Base-by-base conservation (phyloP, 257 asterid genomes). In the Solanum chmielewskii region DNA sequence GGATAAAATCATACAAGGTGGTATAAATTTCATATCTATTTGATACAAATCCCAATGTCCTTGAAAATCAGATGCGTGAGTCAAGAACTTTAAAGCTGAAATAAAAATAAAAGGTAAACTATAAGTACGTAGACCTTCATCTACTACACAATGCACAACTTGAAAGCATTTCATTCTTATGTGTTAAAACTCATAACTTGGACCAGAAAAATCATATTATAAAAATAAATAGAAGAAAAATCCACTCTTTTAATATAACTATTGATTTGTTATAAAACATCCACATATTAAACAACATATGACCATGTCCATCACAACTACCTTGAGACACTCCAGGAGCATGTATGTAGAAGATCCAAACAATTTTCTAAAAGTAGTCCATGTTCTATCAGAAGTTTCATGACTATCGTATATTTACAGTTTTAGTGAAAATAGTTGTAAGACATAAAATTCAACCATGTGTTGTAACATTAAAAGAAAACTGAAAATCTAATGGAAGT, bases 41-140 rank as follows among this genome's bases (percentile, higher is more conserved):
- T 98, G 99, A 90, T 96, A 96, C 0, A 98, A 98, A 59, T 96
- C 99, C 99, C 99, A 96, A 85, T 94, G 93, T 52, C 98, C 99
- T 94, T 94, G 96, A 69, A 95, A 91, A 39, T 96, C 93, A 76
- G 96, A 92, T 45, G 93, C 78, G 71, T 97, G 98, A 44, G 98
- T 93, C 91, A 96, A 89, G 83, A 96, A 96, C 60, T 96, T 95
- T 91, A 96, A 96, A 91, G 90, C 97, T 96, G 95, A 25, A 86
- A 92, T 88, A 62, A 16, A 16, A 10, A 25, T 27, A 27, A 27
- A 68, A 37, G 49, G 29, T 9, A 21, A 74, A 37, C 21, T 23
- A 37, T 37, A 37, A 74, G 49, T 23, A 37, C 18, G n/a, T 20
- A 9, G 27, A 35, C 80, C 47, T 73, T 35, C 80, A 73, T 37